Percentiles rank a stretch among this genome's conserved stretches.
Evolutionary conservation across 768 basidiomycete species (phyloP).

Genomic region (Lentinula sp.): DNA sequence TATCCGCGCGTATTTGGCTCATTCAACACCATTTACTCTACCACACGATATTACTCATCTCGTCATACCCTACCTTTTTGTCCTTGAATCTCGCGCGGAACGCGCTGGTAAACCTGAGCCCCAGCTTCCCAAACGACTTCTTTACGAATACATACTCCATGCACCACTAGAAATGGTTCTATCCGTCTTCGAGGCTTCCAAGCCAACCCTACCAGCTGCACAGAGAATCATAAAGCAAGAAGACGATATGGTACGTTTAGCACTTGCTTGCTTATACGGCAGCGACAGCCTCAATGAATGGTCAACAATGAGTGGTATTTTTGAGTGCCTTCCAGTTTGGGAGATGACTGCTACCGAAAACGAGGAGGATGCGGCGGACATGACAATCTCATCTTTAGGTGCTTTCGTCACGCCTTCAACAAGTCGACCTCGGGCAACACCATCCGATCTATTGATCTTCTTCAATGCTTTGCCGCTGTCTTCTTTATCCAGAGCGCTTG

Average conservation of each 20-base stretch:
- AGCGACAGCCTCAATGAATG: conserved; percentile 66
- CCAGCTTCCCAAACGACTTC: conserved; percentile 51
- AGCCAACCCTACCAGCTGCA: conserved; percentile 69
- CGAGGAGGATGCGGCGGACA: conserved; percentile 73
- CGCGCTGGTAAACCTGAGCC: conserved; percentile 70
- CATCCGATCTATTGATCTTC: conserved; percentile 73
- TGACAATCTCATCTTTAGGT: conserved; percentile 76
- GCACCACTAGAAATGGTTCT: conserved; percentile 64
- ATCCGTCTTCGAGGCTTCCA: conserved; percentile 84
- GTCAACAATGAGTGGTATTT: conserved; percentile 84
- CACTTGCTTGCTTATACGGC: conserved; percentile 87
- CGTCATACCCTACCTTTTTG: conserved; percentile 89
- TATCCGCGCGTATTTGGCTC: conserved; percentile 68
- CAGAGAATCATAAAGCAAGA: conserved; percentile 78
- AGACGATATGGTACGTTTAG: conserved; percentile 78
- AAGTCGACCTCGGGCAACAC: conserved; percentile 42
- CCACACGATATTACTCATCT: conserved; percentile 65
- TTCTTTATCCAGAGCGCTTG: conserved; percentile 77
- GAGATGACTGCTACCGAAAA: conserved; percentile 50
- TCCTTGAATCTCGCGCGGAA: conserved; percentile 85
- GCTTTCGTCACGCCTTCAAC: conserved; percentile 75
- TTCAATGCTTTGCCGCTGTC: conserved; percentile 73
- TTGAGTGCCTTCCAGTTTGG: conserved; percentile 97
- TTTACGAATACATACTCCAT: conserved; percentile 68
- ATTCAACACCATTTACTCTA: conserved; percentile 63